Conservation (phyloP, 2,329 filamentous ascomycete genomes). For the Fusarium acutatum region DNA sequence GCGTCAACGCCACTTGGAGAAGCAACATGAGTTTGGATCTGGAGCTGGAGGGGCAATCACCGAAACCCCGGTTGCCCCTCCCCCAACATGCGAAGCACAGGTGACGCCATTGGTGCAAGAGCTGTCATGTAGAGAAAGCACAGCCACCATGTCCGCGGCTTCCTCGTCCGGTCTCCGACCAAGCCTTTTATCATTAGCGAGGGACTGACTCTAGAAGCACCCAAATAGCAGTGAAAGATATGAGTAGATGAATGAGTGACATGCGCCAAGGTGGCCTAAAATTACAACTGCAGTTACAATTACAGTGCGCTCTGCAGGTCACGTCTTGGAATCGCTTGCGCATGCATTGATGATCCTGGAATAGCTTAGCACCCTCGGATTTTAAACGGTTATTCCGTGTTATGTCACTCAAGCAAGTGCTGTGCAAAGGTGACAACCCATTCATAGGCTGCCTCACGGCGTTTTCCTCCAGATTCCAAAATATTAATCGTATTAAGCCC, state of each 20-base stretch:
- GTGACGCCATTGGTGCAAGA: conserved; percentile 34
- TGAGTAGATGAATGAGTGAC: not conserved
- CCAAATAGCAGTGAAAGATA: not conserved
- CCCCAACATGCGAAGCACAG: conserved; percentile 7
- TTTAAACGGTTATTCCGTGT: not conserved
- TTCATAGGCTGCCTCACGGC: conserved; percentile 14
- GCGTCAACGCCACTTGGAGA: conserved; percentile 20
- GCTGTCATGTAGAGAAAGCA: conserved; percentile 8
- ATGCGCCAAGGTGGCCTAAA: conserved; percentile 14
- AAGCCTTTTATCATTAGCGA: not conserved
- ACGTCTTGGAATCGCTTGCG: not conserved
- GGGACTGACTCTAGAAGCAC: not conserved
- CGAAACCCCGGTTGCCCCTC: conserved; percentile 29
- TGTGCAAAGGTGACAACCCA: not conserved
- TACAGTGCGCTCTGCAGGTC: not conserved
- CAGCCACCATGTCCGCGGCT: conserved; percentile 21
- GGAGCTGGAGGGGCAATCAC: conserved; percentile 28
- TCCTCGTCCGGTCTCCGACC: not conserved
- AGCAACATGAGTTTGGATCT: not conserved
- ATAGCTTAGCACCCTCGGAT: not conserved
- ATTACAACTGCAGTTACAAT: not conserved
- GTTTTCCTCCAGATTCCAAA: not conserved
- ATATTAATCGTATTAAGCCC: not conserved
- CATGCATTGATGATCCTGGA: conserved; percentile 3
- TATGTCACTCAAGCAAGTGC: not conserved